phyloP scores from a whole-genome alignment of 2,329 filamentous ascomycete genomes.

The Calonectria naviculata region DNA sequence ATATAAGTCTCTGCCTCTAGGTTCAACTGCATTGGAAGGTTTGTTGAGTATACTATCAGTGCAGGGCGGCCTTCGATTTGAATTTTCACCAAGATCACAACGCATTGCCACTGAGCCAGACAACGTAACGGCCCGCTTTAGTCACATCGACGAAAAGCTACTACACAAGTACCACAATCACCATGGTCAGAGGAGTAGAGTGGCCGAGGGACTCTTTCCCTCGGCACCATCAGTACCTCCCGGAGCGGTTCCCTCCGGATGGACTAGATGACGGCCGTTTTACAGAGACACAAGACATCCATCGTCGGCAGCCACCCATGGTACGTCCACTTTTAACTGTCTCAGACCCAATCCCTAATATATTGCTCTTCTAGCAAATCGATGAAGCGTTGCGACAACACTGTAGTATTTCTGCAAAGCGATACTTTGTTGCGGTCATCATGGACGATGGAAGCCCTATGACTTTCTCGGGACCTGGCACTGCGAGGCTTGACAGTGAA shows the following conservation, averaged over 20 bases:
- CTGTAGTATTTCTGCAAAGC: constrained; percentile 62
- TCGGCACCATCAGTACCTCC: constrained; percentile 45
- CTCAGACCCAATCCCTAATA: constrained; percentile 23
- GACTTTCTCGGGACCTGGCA: constrained; percentile 58
- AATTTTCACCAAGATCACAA: not conserved
- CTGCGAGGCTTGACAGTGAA: constrained; percentile 48
- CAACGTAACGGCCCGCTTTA: not conserved
- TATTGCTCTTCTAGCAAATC: constrained; percentile 54
- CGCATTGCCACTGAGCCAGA: not conserved
- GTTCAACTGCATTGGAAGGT: not conserved
- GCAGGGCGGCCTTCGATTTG: not conserved
- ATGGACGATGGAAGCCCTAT: constrained; percentile 58
- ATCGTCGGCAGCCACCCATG: constrained; percentile 52
- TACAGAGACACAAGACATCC: constrained; percentile 46
- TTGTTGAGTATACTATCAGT: not conserved
- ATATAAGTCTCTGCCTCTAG: not conserved
- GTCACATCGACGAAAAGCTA: not conserved
- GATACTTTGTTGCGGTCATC: constrained; percentile 64
- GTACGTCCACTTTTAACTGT: constrained; percentile 38
- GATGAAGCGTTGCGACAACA: constrained; percentile 62
- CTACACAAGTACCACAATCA: not conserved
- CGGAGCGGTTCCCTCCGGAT: constrained; percentile 44
- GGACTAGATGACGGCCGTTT: constrained; percentile 48
- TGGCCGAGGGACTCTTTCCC: constrained; percentile 53
- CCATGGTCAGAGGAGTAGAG: constrained; percentile 52